phyloP scores from a whole-genome alignment of 2,329 filamentous ascomycete species.

The Trichoderma guizhouense region DNA sequence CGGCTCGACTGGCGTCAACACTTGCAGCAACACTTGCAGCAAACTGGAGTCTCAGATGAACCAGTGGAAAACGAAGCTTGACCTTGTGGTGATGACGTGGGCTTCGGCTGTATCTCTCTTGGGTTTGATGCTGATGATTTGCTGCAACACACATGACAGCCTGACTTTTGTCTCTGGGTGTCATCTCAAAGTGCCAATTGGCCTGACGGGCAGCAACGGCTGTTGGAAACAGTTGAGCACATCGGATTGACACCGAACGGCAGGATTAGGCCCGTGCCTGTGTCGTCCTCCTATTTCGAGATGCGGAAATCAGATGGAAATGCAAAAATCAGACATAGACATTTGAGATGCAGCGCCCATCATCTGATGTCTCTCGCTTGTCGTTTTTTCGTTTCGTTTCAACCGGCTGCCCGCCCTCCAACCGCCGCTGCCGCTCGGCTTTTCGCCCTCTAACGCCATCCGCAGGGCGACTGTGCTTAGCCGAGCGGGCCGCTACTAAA shows the following conservation, averaged over 20 bases:
- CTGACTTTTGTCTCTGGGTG: background rate
- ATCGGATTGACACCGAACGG: background rate
- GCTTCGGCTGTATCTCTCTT: background rate
- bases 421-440: background rate
- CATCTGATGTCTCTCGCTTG: background rate
- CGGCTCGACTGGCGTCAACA: background rate
- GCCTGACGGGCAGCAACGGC: too few species aligned
- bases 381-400: constrained; percentile 1
- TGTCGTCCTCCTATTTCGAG: background rate
- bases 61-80: background rate
- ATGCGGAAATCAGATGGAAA: background rate
- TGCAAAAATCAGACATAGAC: background rate
- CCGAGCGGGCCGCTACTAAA: constrained; percentile 12
- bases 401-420: background rate
- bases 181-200: background rate
- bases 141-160: background rate
- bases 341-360: background rate
- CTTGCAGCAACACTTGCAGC: background rate
- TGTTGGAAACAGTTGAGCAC: background rate
- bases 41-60: background rate
- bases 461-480: background rate
- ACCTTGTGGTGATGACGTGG: background rate
- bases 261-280: background rate
- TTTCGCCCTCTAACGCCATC: background rate
- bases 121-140: background rate